phyloP scores from a whole-genome alignment of 139 green algal species.

The Volvox africanus region DNA sequence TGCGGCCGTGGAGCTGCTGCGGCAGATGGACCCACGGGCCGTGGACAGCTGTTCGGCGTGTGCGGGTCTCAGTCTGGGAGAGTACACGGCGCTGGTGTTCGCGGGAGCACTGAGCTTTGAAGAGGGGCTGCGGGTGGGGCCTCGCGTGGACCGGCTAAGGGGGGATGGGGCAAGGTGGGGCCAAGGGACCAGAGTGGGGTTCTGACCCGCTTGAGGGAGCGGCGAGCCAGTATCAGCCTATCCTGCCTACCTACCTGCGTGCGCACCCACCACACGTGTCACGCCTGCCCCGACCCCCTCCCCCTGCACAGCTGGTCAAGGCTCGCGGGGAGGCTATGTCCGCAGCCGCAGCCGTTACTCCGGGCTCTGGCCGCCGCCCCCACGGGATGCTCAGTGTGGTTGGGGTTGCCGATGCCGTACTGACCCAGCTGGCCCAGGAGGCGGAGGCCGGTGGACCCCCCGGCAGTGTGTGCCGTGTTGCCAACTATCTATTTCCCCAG shows the following conservation, averaged over 20 bases:
- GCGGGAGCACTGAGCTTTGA: conserved; percentile 89
- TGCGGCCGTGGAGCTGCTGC: conserved; percentile 85
- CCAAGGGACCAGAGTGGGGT: too few relatives aligned
- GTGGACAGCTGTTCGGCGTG: conserved; percentile 62
- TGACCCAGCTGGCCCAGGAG: conserved; percentile 67
- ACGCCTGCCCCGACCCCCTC: conserved; percentile 51
- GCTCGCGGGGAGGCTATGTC: conserved; percentile 88
- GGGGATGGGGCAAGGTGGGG: conserved; percentile 62
- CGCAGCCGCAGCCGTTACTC: conserved; percentile 61
- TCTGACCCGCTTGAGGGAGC: too few relatives aligned
- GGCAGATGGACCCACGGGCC: conserved; percentile 50
- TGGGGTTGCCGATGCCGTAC: conserved; percentile 81
- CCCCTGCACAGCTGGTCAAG: conserved; percentile 85
- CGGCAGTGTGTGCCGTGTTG: conserved; percentile 81
- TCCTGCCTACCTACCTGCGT: too few relatives aligned
- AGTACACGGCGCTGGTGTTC: conserved; percentile 94
- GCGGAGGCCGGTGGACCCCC: background rate
- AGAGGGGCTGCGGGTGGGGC: conserved; percentile 86
- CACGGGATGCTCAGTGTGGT: conserved; percentile 95
- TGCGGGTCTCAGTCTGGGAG: conserved; percentile 90
- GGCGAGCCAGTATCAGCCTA: too few relatives aligned
- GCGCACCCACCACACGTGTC: background rate
- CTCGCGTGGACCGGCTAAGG: background rate
- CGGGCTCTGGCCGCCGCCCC: conserved; percentile 50
- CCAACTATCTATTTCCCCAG: conserved; percentile 94